Base-by-base conservation (phyloP, 2,329 filamentous ascomycete species). In the Chaetomium olivaceum region DNA sequence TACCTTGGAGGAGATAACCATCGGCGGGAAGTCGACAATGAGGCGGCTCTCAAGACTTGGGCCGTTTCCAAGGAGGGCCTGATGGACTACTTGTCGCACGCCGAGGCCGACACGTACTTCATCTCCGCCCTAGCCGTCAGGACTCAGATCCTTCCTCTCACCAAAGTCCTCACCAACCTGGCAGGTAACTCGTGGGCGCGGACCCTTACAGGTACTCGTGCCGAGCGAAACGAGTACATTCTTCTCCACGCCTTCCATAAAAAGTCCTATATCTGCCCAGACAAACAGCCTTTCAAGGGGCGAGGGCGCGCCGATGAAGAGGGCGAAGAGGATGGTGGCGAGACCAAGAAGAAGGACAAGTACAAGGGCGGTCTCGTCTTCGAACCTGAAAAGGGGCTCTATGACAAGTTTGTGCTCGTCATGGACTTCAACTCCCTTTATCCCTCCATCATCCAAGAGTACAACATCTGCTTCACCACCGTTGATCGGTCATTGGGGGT, bases 391-490 rank as follows among this genome's bases (percentile, higher is more conserved):
- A 97, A 94, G 78, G 95, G 96, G 21, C 85, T 99, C 4, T 99
- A 99, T 75, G 95, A 99, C 84, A 96, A 96, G 79, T 97, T 96
- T 77, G 91, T 99, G 62, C 86, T 99, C 63, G 96, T 99, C 78
- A 99, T 99, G 96, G 95, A 99, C 82, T 99, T 99, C 83, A 99
- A 99, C 85, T 97, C 93, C 73, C 83, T 99, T 68, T 99, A 99
- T 74, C 95, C 95, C 36, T 97, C 92, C 75, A 98, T 99, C 74
- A 99, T 99, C 68, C 96, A 99, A 75, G 96, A 99, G 83, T 99
- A 89, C 81, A 99, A 99, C 79, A 99, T 99, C 72, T 99, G 96
- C 82, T 99, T 99, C 79, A 99, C 95, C 2, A 99, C 96, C 0
- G 93, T 99, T 7, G 91, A 98, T 68, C 85, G 95, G 72, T 83